Conservation (phyloP, 1,284 basidiomycete species). For the Agroathelia rolfsii region DNA sequence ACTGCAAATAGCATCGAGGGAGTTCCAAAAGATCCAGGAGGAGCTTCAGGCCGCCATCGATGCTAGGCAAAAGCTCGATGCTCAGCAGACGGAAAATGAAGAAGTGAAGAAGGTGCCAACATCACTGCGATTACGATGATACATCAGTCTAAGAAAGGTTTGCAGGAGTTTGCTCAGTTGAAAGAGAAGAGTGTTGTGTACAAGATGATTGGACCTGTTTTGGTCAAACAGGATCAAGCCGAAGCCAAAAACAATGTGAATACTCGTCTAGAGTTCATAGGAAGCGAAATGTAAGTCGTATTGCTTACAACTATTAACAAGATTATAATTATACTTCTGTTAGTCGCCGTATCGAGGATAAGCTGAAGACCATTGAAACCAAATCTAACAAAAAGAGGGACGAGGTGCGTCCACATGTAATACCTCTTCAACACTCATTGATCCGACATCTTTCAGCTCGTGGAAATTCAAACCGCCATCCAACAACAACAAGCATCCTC, state of each 20-base stretch:
- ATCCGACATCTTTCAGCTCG: slow-evolving; percentile 34
- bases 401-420: slow-evolving; percentile 45
- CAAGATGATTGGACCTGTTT: slow-evolving; percentile 87
- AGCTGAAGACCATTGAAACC: slow-evolving; percentile 66
- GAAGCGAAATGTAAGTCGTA: slow-evolving; percentile 71
- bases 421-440: slow-evolving; percentile 6
- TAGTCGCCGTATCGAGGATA: slow-evolving; percentile 74
- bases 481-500: slow-evolving; percentile 39
- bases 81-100: slow-evolving; percentile 89
- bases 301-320: slow-evolving; percentile 1
- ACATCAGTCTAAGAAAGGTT: neutral
- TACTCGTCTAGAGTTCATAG: slow-evolving; percentile 88
- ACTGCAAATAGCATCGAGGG: slow-evolving; percentile 56
- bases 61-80: slow-evolving; percentile 74
- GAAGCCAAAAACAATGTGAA: slow-evolving; percentile 90
- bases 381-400: slow-evolving; percentile 71
- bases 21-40: slow-evolving; percentile 73
- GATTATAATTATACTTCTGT: slow-evolving; percentile 8
- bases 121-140: neutral
- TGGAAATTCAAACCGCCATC: slow-evolving; percentile 51
- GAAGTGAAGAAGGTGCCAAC: slow-evolving; percentile 74
- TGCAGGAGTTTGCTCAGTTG: slow-evolving; percentile 76
- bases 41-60: slow-evolving; percentile 70
- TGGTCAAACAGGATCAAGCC: slow-evolving; percentile 81
- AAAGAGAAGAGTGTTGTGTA: slow-evolving; percentile 77